These are phyloP conservation scores for Suillus discolor DNA, from an alignment of 768 basidiomycete genomes.

Conservation along the genomic window DNA sequence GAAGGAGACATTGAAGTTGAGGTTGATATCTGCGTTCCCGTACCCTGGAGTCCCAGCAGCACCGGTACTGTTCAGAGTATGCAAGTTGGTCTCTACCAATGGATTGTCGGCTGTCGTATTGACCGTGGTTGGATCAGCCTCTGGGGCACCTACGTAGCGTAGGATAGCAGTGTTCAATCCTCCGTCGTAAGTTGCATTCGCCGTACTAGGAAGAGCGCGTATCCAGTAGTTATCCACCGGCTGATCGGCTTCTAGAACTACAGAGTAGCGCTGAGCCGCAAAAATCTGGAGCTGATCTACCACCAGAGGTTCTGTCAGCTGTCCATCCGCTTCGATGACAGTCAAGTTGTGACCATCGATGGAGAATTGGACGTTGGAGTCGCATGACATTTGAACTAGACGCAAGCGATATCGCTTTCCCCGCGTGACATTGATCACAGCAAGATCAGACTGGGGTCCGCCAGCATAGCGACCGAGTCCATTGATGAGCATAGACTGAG, in stretches of 20 bases:
- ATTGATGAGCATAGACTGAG: constrained; percentile 36
- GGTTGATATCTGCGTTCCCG: constrained; percentile 45
- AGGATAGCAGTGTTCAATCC: constrained; percentile 61
- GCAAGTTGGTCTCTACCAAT: constrained; percentile 34
- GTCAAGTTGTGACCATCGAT: constrained; percentile 49
- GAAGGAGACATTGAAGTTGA: constrained; percentile 24
- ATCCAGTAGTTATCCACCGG: constrained; percentile 49
- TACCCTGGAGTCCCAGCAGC: constrained; percentile 41
- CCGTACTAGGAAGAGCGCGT: constrained; percentile 35
- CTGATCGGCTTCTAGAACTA: constrained; percentile 36
- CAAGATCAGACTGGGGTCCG: constrained; percentile 34
- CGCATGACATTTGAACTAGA: constrained; percentile 42
- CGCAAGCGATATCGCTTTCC: constrained; percentile 42
- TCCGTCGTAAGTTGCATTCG: constrained; percentile 27
- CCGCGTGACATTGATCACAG: constrained; percentile 36
- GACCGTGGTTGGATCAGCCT: constrained; percentile 40
- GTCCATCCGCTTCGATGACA: constrained; percentile 49
- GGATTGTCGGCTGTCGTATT: constrained; percentile 26
- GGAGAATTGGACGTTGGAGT: constrained; percentile 43
- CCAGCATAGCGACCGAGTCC: constrained; percentile 40
- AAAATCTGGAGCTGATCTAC: constrained; percentile 44
- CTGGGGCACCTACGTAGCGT: constrained; percentile 46
- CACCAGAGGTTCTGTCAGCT: constrained; percentile 38
- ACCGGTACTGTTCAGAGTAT: constrained; percentile 25
- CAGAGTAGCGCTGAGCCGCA: constrained; percentile 37